Evolutionary conservation across 768 basidiomycete species (phyloP).

Genomic region (Jaapia argillacea): DNA sequence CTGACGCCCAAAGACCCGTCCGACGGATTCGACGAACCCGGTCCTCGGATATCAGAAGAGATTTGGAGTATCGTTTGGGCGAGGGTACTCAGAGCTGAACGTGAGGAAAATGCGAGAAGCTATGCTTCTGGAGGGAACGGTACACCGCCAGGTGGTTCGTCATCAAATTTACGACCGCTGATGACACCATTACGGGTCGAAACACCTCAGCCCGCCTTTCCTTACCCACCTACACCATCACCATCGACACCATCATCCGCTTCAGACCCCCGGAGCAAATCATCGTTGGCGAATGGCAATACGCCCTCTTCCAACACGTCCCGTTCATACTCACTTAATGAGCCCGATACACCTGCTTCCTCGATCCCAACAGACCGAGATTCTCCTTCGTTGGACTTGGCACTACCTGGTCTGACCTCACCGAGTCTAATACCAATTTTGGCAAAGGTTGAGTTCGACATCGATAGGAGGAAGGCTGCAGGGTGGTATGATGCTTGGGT

Average conservation of each 20-base stretch:
- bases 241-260: slow-evolving; percentile 44
- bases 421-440: slow-evolving; percentile 70
- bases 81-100: slow-evolving; percentile 55
- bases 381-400: slow-evolving; percentile 44
- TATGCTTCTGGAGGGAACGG: slow-evolving; percentile 5
- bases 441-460: slow-evolving; percentile 93
- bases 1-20: slow-evolving; percentile 11
- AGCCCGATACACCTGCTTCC: slow-evolving; percentile 47
- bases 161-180: slow-evolving; percentile 33
- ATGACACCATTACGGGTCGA: slow-evolving; percentile 32
- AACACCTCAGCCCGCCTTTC: slow-evolving; percentile 21
- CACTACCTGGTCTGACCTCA: slow-evolving; percentile 57
- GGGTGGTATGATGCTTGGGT: slow-evolving; percentile 91
- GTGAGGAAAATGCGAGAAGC: too few species aligned
- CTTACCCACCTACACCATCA: slow-evolving; percentile 22
- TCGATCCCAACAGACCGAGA: slow-evolving; percentile 24
- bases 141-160: slow-evolving; percentile 20
- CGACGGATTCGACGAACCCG: slow-evolving; percentile 40
- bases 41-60: slow-evolving; percentile 78
- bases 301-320: slow-evolving; percentile 10
- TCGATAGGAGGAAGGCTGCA: slow-evolving; percentile 66
- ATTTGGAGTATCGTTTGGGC: slow-evolving; percentile 86
- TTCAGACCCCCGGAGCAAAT: slow-evolving; percentile 36
- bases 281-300: slow-evolving; percentile 21
- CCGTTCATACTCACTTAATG: slow-evolving; percentile 26